Evolutionary conservation across 2,329 filamentous ascomycete genomes (phyloP).

Genomic region (Cercospora brassicicola): DNA sequence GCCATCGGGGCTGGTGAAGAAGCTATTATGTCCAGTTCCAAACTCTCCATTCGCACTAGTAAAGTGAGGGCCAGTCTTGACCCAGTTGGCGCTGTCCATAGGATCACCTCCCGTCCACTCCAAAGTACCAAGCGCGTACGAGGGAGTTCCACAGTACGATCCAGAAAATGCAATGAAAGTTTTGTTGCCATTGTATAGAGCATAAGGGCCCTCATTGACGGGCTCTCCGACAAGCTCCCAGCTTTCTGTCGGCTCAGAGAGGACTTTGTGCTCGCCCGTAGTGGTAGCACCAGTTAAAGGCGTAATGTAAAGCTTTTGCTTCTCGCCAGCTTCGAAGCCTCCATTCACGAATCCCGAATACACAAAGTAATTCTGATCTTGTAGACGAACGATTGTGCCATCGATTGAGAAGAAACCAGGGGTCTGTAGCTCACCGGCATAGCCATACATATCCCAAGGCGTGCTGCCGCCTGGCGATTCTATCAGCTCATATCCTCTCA

Average conservation of each 20-base stretch:
- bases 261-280: constrained; percentile 50
- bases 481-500: not conserved
- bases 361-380: constrained; percentile 54
- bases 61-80: constrained; percentile 55
- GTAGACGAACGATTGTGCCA: constrained; percentile 54
- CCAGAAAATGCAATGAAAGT: constrained; percentile 58
- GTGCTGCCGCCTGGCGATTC: constrained; percentile 48
- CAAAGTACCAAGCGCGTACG: constrained; percentile 57
- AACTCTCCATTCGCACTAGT: constrained; percentile 58
- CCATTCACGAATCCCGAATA: constrained; percentile 49
- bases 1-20: constrained; percentile 59
- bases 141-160: constrained; percentile 58
- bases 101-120: constrained; percentile 58
- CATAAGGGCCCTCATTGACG: constrained; percentile 58
- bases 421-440: constrained; percentile 49
- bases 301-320: constrained; percentile 47
- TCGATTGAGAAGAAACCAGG: constrained; percentile 54
- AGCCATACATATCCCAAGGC: constrained; percentile 55
- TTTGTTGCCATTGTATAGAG: constrained; percentile 55
- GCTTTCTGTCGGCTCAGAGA: constrained; percentile 53
- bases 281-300: constrained; percentile 45
- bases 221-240: constrained; percentile 54
- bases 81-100: constrained; percentile 48
- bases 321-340: constrained; percentile 40
- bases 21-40: constrained; percentile 40